Base-by-base conservation (phyloP, 495 filamentous ascomycete genomes). In the Platismatia glauca region DNA sequence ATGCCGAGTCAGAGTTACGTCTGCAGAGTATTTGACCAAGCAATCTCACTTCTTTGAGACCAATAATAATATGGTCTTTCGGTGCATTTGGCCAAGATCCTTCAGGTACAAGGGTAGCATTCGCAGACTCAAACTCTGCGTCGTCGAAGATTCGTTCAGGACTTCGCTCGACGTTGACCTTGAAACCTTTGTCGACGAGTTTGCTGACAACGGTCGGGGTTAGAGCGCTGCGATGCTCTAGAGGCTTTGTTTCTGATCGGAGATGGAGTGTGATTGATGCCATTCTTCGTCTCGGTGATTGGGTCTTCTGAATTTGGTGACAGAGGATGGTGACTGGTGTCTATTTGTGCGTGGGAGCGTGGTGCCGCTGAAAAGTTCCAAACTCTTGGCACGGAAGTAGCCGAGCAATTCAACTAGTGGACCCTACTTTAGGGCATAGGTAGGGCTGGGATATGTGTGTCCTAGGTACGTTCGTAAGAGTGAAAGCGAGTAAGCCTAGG, bases 181-280 rank as follows among this genome's bases (percentile, higher is more conserved):
- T 78, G 71, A 96, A 97, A 63, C 89, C 94, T 33, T 89, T 87
- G 70, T 90, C 82, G 55, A 95, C 78, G 59, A 97, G 83, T 57
- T 84, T 82, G 75, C 89, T 89, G 60, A 87, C 77, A 31, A 89
- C 94, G 34, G 84, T 80, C 4, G 87, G 87, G 20, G 86, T 89
- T 24, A 84, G 18, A 27, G 62, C 62, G 38, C 58, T 61, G 31
- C 66, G 48, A 35, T 67, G 66, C 41, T 67, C 66, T 20, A 67
- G 34, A 6, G 58, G 66, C 44, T 67, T 67, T 16, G 58, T 61
- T 43, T 67, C 66, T 0, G 50, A 57, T 33, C 66, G 62, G 20
- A 65, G 63, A 43, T 65, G 63, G 13, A 65, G 58, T 29, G 58
- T 61, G 8, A 59, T 29, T 18, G 62, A 24, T 15, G 56, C 27